Evolutionary conservation across 2,329 filamentous ascomycete species (phyloP).

Genomic region (Penicillium crustosum): DNA sequence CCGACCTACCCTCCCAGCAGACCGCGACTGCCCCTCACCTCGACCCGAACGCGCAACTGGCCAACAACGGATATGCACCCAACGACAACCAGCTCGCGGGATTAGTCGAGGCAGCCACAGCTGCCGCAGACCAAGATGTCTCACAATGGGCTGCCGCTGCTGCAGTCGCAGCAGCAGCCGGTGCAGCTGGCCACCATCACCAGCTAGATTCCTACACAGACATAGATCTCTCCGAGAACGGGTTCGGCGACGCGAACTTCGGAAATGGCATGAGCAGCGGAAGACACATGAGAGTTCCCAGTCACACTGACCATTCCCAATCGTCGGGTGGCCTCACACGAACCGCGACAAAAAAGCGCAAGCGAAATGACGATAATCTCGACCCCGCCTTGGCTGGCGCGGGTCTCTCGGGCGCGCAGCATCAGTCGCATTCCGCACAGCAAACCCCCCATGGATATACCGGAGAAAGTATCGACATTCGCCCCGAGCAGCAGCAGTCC

Average conservation of each 20-base stretch:
- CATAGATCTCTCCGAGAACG: conserved; percentile 43
- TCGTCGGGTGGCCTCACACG: conserved; percentile 34
- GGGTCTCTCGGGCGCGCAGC: conserved; percentile 26
- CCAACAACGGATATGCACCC: conserved; percentile 34
- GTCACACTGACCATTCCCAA: conserved; percentile 31
- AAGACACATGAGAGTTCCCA: conserved; percentile 30
- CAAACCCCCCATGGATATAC: conserved; percentile 30
- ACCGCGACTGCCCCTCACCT: conserved; percentile 28
- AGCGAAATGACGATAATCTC: conserved; percentile 41
- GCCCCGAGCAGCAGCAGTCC: conserved; percentile 39
- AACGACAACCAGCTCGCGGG: conserved; percentile 48
- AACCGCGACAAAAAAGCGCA: conserved; percentile 42
- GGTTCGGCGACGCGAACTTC: conserved; percentile 39
- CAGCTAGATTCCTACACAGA: conserved; percentile 44
- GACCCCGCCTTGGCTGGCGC: conserved; percentile 38
- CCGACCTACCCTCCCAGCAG: conserved; percentile 27
- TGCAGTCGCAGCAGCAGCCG: conserved; percentile 51
- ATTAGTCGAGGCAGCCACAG: conserved; percentile 48
- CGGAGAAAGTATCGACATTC: conserved; percentile 38
- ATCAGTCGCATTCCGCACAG: conserved; percentile 28
- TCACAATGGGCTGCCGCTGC: conserved; percentile 45
- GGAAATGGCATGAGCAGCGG: conserved; percentile 27
- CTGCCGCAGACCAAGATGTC: conserved; percentile 43
- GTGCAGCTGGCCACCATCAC: conserved; percentile 43
- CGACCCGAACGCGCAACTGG: conserved; percentile 32